A percentile compares a stretch with the other conserved stretches of the same genome.
Evolutionary conservation across 2,329 filamentous ascomycete genomes (phyloP).

Genomic region (Sordariomycetes sp.): DNA sequence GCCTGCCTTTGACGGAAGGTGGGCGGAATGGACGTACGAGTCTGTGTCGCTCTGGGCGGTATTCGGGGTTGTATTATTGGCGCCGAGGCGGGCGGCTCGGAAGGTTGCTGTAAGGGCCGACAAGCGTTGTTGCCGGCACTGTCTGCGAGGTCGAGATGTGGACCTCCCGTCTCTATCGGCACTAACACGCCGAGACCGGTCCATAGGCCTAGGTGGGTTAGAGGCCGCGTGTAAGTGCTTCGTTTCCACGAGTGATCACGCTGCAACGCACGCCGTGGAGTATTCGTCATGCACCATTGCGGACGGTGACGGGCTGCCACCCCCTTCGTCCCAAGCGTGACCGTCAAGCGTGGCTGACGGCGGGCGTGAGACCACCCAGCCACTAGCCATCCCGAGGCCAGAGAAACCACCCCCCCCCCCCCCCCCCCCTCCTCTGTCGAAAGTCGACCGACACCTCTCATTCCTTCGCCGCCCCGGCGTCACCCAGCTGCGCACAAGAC

Average conservation of each 20-base stretch:
- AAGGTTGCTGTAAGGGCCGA: not conserved
- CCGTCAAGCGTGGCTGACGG: not conserved
- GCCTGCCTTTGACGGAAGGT: not conserved
- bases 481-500: too few relatives aligned
- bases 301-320: not conserved
- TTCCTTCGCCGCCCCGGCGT: too few relatives aligned
- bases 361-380: not conserved
- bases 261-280: not conserved
- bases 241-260: not conserved
- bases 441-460: too few relatives aligned
- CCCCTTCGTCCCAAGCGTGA: not conserved
- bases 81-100: not conserved
- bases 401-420: too few relatives aligned
- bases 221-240: too few relatives aligned
- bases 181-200: not conserved
- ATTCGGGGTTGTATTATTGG: not conserved
- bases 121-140: not conserved
- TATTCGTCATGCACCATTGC: not conserved
- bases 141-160: not conserved
- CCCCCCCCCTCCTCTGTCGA: too few relatives aligned
- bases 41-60: not conserved
- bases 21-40: not conserved
- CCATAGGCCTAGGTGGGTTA: too few relatives aligned
- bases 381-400: not conserved
- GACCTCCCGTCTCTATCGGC: not conserved